Conservation (phyloP, 768 basidiomycete species). For the Lentinula detonsa region DNA sequence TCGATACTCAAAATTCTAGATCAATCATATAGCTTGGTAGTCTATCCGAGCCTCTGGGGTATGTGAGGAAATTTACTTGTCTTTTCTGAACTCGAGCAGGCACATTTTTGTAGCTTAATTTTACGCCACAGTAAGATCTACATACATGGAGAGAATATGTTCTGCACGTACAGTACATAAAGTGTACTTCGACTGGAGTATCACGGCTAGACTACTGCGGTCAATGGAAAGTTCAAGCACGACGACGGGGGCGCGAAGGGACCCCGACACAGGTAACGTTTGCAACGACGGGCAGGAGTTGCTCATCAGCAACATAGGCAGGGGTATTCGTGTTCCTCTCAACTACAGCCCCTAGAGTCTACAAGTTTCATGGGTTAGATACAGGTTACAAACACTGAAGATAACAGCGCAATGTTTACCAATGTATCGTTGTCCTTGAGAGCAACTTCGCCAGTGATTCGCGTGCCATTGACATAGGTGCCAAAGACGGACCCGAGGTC, state of each 20-base stretch:
- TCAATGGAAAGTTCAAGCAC: background rate
- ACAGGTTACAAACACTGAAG: constrained; percentile 5
- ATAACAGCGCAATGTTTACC: constrained; percentile 21
- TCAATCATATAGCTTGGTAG: background rate
- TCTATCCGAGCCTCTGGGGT: background rate
- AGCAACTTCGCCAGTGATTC: constrained; percentile 28
- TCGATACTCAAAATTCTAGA: background rate
- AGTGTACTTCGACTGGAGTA: too few relatives aligned
- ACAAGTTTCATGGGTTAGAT: background rate
- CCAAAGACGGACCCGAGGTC: constrained; percentile 42
- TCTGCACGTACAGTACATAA: too few relatives aligned
- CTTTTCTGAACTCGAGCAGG: background rate
- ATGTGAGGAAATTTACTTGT: background rate
- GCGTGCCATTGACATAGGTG: constrained; percentile 40
- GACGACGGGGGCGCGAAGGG: background rate
- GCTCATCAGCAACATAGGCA: constrained; percentile 31
- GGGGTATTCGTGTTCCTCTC: constrained; percentile 32
- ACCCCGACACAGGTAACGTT: constrained; percentile 28
- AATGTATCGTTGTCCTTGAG: constrained; percentile 38
- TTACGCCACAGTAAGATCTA: background rate
- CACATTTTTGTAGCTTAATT: background rate
- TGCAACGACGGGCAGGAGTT: constrained; percentile 40
- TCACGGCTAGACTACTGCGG: too few relatives aligned
- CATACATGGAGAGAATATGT: background rate
- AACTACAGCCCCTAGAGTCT: constrained; percentile 36